Evolutionary conservation across 176 grass and related monocot genomes (phyloP).

Genomic region (Saccharum spontaneum): DNA sequence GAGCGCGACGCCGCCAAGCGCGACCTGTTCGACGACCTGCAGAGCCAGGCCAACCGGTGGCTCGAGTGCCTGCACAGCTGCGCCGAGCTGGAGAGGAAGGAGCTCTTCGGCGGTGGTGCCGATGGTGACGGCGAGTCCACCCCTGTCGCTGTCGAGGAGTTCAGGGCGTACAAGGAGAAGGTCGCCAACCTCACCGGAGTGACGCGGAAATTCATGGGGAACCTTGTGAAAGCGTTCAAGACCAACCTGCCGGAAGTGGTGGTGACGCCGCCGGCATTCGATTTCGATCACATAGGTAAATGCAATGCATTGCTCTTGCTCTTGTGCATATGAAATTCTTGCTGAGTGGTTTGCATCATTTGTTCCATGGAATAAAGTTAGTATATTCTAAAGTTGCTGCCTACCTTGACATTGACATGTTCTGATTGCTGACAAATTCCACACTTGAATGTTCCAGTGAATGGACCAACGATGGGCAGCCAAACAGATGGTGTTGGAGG

Average conservation of each 20-base stretch:
- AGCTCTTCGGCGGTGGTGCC: not conserved
- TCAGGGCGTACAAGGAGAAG: not conserved
- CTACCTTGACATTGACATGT: slow-evolving; percentile 6
- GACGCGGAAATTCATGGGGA: not conserved
- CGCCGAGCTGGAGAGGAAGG: slow-evolving; percentile 12
- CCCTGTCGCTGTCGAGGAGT: no score
- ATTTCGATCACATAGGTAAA: not conserved
- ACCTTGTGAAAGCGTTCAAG: slow-evolving; percentile 22
- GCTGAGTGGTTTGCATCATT: not conserved
- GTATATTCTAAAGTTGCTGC: not conserved
- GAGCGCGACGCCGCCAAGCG: not conserved
- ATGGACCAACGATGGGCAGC: slow-evolving; percentile 48
- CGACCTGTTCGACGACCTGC: slow-evolving; percentile 2
- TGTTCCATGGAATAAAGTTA: not conserved
- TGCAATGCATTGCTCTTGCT: not conserved
- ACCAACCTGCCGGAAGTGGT: not conserved
- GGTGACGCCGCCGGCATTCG: not conserved
- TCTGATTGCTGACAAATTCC: slow-evolving; percentile 5
- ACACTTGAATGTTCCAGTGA: slow-evolving; percentile 32
- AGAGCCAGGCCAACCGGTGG: not conserved
- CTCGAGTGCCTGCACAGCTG: slow-evolving; percentile 26
- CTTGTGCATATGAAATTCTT: slow-evolving; percentile 2
- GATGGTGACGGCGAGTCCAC: not conserved
- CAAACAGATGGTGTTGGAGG: slow-evolving; percentile 45
- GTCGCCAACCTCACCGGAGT: not conserved